Base-by-base conservation (phyloP, 345 rosid species). In the Raphanus sativus region DNA sequence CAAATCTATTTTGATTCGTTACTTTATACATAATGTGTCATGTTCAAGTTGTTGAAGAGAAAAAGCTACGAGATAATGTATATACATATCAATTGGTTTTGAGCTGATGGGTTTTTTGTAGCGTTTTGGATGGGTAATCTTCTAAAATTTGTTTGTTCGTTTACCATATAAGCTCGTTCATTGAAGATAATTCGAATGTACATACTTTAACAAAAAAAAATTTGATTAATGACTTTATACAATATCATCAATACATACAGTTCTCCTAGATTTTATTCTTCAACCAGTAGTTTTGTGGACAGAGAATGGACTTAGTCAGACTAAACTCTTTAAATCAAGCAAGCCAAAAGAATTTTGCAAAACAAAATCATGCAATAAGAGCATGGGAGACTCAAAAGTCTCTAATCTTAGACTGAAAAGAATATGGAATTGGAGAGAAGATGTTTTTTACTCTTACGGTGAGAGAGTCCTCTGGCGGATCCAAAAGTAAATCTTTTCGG, bases 331-430 rank as follows among this genome's bases (percentile, higher is more conserved):
- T 28, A 2, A 1, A 13, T 2, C 34, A 75, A 1, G 2, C 16
- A 24, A 70, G 74, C 80, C 52, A 71, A 80, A 80, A 80, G 73
- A 80, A 80, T 76, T 80, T 61, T 33, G 16, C 8, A 6, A 26
- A 69, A n/a, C 65, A 71, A 76, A 80, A 50, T 80, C 69, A 74
- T 80, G 74, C 29, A 61, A 64, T 30, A 52, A 33, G 1, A 54
- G 50, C 33, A 55, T 8, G 75, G 42, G 55, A 69, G 32, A 9
- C 62, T 65, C 21, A 8, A 59, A 8, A 11, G 32, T 11, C 25
- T 10, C 30, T 58, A 3, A 9, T 56, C 29, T 56, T 21, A 55
- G 28, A 55, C 10, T 8, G 61, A 56, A 4, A 56, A 24, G 30
- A 55, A 10, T 33, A 59, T 55, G 32, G 34, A 16, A 38, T 60